Base-by-base conservation (phyloP, 2,329 filamentous ascomycete genomes). In the Dactylellina cionopaga region DNA sequence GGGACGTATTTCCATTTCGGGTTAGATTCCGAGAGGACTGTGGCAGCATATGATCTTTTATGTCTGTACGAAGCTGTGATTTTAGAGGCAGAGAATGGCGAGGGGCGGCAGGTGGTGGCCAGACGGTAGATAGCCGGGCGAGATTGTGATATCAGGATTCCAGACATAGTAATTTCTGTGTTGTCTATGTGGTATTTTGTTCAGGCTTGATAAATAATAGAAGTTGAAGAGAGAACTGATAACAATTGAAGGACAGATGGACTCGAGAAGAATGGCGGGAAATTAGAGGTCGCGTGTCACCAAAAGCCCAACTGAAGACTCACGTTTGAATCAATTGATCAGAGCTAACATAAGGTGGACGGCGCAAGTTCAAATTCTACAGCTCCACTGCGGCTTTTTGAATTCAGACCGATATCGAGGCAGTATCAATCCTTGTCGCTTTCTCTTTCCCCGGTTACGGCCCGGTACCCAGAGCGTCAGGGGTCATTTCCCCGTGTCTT, bases 1-100 rank as follows among this genome's bases (percentile, higher is more conserved):
- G 95, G 93, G 55, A 98, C 88, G 81, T 96, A 97, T 81, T 96
- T 96, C 80, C 89, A 87, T 84, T 98, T 99, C 69, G 90, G 87
- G 13, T 86, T 85, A 0, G 93, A 71, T 58, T 66, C 62, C 17
- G 62, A 66, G 24, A 92, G 66, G 96, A 66, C 62, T 1, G 62
- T 66, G 13, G 62, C 62, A 17, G 62, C 62, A 19, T 66, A 66
- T 3, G 51, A 24, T 27, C 62, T 66, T n/a, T 85, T 37, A 3
- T 41, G 49, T 27, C 27, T 33, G 39, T 24, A 17, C 2, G 37
- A 24, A 2, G 39, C 15, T 43, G 22, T 19, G 15, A 59, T 29
- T n/a, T 22, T 37, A 19, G 33, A 19, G 41, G 56, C 15, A 24
- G 39, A 17, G 9, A 49, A 39, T 24, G 19, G 11, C 3, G 55